Evolutionary conservation across 768 basidiomycete genomes (phyloP), one percentile per base, ranked within the genome.

Genomic region (Omphalotus guepiniiformis): DNA sequence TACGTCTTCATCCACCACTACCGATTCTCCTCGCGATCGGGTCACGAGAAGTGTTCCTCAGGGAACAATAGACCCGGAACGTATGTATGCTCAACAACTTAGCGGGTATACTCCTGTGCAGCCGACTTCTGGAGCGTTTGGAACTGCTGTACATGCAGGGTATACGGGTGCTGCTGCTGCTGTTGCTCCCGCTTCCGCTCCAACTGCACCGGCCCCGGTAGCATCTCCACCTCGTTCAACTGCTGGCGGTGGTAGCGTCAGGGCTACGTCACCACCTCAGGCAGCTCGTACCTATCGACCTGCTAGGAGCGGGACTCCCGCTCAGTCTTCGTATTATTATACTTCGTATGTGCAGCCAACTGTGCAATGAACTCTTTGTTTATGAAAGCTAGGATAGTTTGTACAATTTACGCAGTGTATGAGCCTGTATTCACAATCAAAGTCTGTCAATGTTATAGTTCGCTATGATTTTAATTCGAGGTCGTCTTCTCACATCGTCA

Each of bases 91-190:
- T 22, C 32, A 46, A n/a, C 35, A 18, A 12, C 35, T 26, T 5
- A 46, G 34, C 12, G 44, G 44, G 6, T 46, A 46, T 46, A 46
- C 44, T 3, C 44, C 44, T 15, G 35, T 16, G 35, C 44, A 46
- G 23, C 44, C 44, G 35, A 5, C 23, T 7, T 23, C 29, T 6
- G 7, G 23, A 25, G 34, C 35, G 30, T 46, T 36, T n/a, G 44
- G 44, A 8, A 32, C 23, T 15, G 18, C 44, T 8, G 29, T 46
- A 25, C 44, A 46, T 46, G 44, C 35, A 26, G n/a, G n/a, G n/a
- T n/a, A n/a, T n/a, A n/a, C n/a, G n/a, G n/a, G n/a, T n/a, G n/a
- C 44, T 36, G 15, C 22, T 4, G 4, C 8, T n/a, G n/a, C n/a
- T n/a, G n/a, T n/a, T 36, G 21, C 44, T 26, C 12, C 23, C 28